Conservation (phyloP, 768 basidiomycete species). For the Auricularia sp. region DNA sequence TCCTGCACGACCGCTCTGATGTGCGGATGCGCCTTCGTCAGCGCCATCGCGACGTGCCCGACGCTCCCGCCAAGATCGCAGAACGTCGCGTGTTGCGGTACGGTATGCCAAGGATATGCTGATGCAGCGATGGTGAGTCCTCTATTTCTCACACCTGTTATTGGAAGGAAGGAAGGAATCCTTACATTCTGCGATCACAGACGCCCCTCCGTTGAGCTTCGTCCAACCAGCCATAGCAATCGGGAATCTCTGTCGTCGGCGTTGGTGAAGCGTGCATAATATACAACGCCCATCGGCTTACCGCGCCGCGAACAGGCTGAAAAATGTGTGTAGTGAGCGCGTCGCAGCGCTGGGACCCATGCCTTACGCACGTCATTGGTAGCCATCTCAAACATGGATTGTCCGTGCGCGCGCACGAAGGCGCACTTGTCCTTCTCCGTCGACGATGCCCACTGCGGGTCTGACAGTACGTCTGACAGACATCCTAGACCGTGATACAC, state of each 20-base stretch:
- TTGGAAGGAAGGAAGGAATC: too few relatives aligned
- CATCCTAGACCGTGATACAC: background rate
- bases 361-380: background rate
- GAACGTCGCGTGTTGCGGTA: background rate
- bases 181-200: too few relatives aligned
- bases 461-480: background rate
- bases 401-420: background rate
- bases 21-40: constrained; percentile 2
- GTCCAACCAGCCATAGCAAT: too few relatives aligned
- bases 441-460: background rate
- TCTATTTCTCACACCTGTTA: background rate
- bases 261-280: too few relatives aligned
- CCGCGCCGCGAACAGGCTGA: too few relatives aligned
- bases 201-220: too few relatives aligned
- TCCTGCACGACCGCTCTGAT: constrained; percentile 7
- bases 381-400: background rate
- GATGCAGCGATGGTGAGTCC: too few relatives aligned
- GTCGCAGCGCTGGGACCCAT: too few relatives aligned
- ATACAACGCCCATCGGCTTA: too few relatives aligned
- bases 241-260: too few relatives aligned
- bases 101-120: constrained; percentile 8
- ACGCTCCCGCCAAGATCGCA: constrained; percentile 9
- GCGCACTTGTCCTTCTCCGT: background rate
- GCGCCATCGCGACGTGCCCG: constrained; percentile 6
- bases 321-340: background rate